Conservation (phyloP, 805 yeast genomes). For the Dipodascopsis uninucleata region DNA sequence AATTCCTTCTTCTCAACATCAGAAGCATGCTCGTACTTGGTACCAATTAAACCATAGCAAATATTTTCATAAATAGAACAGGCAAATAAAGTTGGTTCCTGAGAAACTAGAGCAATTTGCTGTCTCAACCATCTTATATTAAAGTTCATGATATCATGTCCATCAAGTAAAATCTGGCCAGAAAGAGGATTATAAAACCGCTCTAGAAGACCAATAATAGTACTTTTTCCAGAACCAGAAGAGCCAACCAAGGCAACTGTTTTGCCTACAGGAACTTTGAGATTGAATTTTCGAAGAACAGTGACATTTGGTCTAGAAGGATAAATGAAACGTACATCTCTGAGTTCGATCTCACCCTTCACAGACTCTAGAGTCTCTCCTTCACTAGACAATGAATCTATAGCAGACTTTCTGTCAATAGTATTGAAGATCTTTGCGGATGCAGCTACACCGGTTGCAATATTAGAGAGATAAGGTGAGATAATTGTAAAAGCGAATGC, state of each 20-base stretch:
- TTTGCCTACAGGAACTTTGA: slow-evolving; percentile 62
- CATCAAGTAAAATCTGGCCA: slow-evolving; percentile 50
- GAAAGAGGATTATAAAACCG: slow-evolving; percentile 54
- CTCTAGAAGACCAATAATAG: slow-evolving; percentile 51
- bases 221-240: slow-evolving; percentile 53
- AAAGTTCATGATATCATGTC: slow-evolving; percentile 46
- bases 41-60: slow-evolving; percentile 60
- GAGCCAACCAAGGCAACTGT: slow-evolving; percentile 90
- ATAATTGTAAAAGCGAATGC: slow-evolving; percentile 42
- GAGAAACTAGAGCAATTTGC: slow-evolving; percentile 58
- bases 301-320: slow-evolving; percentile 36
- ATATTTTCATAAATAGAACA: slow-evolving; percentile 78
- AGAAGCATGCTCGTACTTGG: slow-evolving; percentile 35
- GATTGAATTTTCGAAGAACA: slow-evolving; percentile 30
- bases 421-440: slow-evolving; percentile 42
- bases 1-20: slow-evolving; percentile 39
- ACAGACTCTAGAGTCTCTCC: slow-evolving; percentile 27
- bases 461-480: slow-evolving; percentile 41
- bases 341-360: slow-evolving; percentile 41
- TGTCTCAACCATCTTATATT: slow-evolving; percentile 51
- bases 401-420: slow-evolving; percentile 42
- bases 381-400: slow-evolving; percentile 36
- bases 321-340: slow-evolving; percentile 32
- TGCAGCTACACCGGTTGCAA: slow-evolving; percentile 42
- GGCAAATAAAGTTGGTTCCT: slow-evolving; percentile 62